phyloP scores from a whole-genome alignment of 139 green algal species.

The Eudorina sp. region DNA sequence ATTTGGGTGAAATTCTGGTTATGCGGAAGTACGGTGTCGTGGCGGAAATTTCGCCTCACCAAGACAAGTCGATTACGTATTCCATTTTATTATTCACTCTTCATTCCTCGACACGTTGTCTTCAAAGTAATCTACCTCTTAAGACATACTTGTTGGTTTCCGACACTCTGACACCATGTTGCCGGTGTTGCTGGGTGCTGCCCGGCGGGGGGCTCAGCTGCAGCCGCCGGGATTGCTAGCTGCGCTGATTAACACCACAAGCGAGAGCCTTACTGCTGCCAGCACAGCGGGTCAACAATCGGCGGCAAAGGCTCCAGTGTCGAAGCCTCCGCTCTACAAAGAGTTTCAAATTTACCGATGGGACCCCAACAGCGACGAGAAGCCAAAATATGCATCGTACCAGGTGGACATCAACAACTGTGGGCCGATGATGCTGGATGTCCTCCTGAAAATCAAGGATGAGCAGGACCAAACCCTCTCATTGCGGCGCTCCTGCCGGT shows the following conservation, averaged over 20 bases:
- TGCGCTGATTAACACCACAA: constrained; percentile 37
- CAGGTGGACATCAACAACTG: constrained; percentile 81
- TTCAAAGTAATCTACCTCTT: neutral
- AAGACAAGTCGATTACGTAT: neutral
- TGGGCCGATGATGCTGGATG: constrained; percentile 99
- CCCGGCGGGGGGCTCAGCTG: neutral
- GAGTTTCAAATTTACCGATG: constrained; percentile 91
- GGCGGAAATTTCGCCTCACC: constrained; percentile 1
- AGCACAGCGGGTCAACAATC: neutral
- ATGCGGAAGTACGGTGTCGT: too few species aligned
- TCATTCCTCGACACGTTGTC: neutral
- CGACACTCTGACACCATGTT: constrained; percentile 12
- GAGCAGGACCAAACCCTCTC: constrained; percentile 94
- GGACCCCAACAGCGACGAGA: constrained; percentile 87
- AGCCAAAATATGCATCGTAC: constrained; percentile 93
- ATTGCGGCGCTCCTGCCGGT: constrained; percentile 94
- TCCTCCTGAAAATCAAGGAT: constrained; percentile 99
- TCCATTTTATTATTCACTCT: neutral
- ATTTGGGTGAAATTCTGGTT: too few species aligned
- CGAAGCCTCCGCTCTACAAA: constrained; percentile 58
- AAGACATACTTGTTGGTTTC: neutral
- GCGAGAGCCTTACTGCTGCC: constrained; percentile 4
- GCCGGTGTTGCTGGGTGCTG: neutral
- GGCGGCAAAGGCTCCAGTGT: neutral
- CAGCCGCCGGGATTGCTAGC: constrained; percentile 2